Evolutionary conservation across 768 basidiomycete genomes (phyloP).

Genomic region (Albatrellus ellisii): DNA sequence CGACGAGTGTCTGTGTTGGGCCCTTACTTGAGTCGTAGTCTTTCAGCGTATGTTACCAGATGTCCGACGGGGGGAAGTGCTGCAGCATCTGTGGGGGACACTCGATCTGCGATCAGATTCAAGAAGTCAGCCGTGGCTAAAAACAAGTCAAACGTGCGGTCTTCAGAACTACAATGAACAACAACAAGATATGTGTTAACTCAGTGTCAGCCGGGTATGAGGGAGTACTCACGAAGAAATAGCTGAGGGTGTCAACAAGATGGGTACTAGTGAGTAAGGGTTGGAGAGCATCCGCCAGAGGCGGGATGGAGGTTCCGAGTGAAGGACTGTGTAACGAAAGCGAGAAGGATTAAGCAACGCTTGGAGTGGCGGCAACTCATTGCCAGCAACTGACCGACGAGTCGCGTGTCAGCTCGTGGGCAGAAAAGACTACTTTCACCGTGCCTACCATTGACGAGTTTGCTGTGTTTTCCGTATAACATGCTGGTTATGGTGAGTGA

Average conservation of each 20-base stretch:
- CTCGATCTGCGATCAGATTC: conserved; percentile 60
- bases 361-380: conserved; percentile 42
- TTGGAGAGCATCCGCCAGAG: conserved; percentile 34
- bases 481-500: conserved; percentile 45
- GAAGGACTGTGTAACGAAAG: conserved; percentile 20
- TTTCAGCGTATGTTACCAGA: conserved; percentile 64
- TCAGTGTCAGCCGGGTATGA: background rate
- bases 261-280: conserved; percentile 59
- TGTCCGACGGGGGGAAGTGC: conserved; percentile 77
- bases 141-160: conserved; percentile 67
- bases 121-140: conserved; percentile 44
- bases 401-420: background rate
- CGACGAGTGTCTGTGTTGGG: conserved; percentile 37
- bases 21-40: conserved; percentile 8
- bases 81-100: conserved; percentile 70
- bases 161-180: conserved; percentile 30
- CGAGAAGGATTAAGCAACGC: conserved; percentile 34
- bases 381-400: conserved; percentile 38
- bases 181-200: background rate
- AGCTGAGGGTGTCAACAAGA: conserved; percentile 38
- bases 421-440: too few relatives aligned
- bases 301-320: conserved; percentile 8
- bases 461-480: conserved; percentile 48
- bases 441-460: conserved; percentile 48
- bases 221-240: conserved; percentile 41